Base-by-base conservation (phyloP, 768 basidiomycete species). In the Leccinum truebloodii region DNA sequence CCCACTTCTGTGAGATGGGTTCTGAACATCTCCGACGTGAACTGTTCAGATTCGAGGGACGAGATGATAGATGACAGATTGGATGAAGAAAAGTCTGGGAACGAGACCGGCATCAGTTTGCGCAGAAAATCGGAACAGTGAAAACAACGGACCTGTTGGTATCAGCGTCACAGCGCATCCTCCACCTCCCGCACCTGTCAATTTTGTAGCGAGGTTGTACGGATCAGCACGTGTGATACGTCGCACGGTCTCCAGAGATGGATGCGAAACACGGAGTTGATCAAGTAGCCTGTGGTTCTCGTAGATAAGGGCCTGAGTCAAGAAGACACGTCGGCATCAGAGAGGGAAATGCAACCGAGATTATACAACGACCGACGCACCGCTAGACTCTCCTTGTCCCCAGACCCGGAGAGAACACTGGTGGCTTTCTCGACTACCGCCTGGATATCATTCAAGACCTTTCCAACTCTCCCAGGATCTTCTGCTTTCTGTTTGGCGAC, bases 161-260 rank as follows among this genome's bases (percentile, higher is more conserved):
- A 99, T 82, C 37, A 98, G 83, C 13, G 95, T 96, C 32, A 98
- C 94, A 5, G 95, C 89, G 70, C 97, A 98, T n/a, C 97, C 97
- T 26, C 97, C 97, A 44, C 97, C 97, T 32, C 97, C 97, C 8
- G 97, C 96, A 46, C 97, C 97, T 7, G 97, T 99, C 59, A 99
- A 77, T 78, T 98, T 97, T n/a, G 94, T 95, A 67, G 86, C 86
- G 52, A 98, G 79, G 10, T 77, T 76, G 76, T 88, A 90, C 8
- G 87, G 88, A 62, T 78, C 69, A 10, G 81, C 79, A 10, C 78
- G 74, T 0, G 94, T 92, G 65, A 82, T 86, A n/a, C 80, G 75
- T 57, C 87, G 84, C 65, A 98, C 94, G 22, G 80, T 76, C 74
- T 99, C 97, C 59, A 99, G 76, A 2, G 88, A 77, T 12, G 93